These are phyloP conservation scores for Paecilomyces formosus DNA, from an alignment of 2,329 filamentous ascomycete species.

Conservation along the genomic window DNA sequence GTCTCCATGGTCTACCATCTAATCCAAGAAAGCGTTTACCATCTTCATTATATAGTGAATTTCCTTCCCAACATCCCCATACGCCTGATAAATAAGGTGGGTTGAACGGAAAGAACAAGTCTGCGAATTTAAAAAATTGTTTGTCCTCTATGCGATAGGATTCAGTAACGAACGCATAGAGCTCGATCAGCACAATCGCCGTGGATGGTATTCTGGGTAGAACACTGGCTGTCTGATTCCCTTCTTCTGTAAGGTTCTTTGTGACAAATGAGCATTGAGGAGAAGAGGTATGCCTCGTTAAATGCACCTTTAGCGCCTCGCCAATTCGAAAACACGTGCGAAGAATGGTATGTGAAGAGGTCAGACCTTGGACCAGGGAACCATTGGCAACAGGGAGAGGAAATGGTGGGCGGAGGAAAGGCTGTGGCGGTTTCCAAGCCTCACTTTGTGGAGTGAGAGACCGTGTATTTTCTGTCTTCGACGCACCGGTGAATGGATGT, in stretches of 20 bases:
- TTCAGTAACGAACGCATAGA: conserved; percentile 8
- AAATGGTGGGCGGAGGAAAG: conserved; percentile 4
- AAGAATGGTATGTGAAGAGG: conserved; percentile 4
- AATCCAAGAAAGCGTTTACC: neutral
- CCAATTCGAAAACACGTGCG: conserved; percentile 9
- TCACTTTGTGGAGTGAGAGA: neutral
- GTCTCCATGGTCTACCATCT: neutral
- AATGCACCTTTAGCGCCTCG: conserved; percentile 4
- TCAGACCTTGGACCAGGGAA: conserved; percentile 9
- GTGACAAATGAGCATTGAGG: neutral
- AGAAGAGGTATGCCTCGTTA: neutral
- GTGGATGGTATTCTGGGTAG: neutral
- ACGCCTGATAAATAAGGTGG: conserved; percentile 5
- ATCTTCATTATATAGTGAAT: neutral
- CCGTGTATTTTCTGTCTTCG: neutral
- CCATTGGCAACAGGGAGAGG: conserved; percentile 1
- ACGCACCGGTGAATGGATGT: neutral
- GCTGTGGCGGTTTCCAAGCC: neutral
- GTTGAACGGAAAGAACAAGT: conserved; percentile 6
- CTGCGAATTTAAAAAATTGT: conserved; percentile 8
- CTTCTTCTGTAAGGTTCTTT: neutral
- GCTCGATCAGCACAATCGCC: conserved; percentile 5
- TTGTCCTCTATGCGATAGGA: conserved; percentile 6
- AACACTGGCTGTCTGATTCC: too few relatives aligned
- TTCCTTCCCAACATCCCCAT: conserved; percentile 2